Conservation (phyloP, 2,329 filamentous ascomycete species). For the Stagonosporopsis cucurbitacearum region DNA sequence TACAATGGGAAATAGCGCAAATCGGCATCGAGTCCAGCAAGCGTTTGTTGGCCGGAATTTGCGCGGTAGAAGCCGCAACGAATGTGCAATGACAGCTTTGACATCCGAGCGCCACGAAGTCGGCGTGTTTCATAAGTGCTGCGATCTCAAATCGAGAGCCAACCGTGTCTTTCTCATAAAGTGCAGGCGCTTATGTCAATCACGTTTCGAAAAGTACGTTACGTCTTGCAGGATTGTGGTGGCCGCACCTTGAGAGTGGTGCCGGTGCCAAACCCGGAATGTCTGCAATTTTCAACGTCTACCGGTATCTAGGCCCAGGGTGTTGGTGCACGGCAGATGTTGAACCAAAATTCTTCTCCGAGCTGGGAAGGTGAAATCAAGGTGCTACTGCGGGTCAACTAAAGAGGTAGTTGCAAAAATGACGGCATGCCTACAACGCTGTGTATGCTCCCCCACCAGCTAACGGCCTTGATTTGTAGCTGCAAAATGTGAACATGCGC, state of each 20-base stretch:
- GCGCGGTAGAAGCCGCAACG: constrained; percentile 15
- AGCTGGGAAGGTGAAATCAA: constrained; percentile 6
- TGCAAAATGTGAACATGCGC: not conserved
- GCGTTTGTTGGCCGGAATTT: constrained; percentile 10
- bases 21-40: not conserved
- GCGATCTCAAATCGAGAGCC: not conserved
- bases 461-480: not conserved
- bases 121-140: constrained; percentile 8
- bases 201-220: not conserved
- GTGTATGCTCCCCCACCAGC: constrained; percentile 8
- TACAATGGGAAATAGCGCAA: constrained; percentile 5
- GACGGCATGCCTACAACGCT: no score
- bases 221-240: not conserved
- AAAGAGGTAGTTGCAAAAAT: constrained; percentile 1
- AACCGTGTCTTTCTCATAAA: not conserved
- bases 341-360: constrained; percentile 1
- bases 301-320: not conserved
- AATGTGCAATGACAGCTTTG: constrained; percentile 22
- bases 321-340: not conserved
- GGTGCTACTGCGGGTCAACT: constrained; percentile 12
- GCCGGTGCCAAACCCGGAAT: not conserved
- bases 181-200: constrained; percentile 6
- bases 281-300: not conserved
- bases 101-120: constrained; percentile 18
- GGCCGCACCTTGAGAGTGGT: not conserved